phyloP scores from a whole-genome alignment of 352 stramenopile genomes.

The Globisporangium okanoganense region DNA sequence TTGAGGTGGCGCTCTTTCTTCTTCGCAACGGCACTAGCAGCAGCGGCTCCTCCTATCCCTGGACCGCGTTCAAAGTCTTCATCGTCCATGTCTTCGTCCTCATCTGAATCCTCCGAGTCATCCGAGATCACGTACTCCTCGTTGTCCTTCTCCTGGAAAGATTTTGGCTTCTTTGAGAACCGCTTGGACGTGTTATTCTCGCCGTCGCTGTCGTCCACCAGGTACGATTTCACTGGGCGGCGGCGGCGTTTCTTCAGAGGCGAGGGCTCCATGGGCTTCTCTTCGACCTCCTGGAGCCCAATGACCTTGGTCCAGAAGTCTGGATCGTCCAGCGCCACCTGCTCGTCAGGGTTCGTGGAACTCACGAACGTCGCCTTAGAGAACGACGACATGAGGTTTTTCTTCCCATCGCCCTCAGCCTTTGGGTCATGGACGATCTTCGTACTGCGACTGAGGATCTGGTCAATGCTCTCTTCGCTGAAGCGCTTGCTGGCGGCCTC shows the following conservation, averaged over 20 bases:
- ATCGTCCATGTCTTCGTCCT: conserved; percentile 43
- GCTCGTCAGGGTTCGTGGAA: conserved; percentile 77
- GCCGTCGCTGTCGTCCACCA: conserved; percentile 58
- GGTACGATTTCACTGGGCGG: conserved; percentile 70
- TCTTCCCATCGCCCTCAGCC: conserved; percentile 44
- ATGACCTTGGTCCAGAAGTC: conserved; percentile 95
- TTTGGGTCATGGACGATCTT: conserved; percentile 87
- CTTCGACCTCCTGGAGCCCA: conserved; percentile 70
- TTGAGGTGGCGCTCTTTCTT: conserved; percentile 32
- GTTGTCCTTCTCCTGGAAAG: conserved; percentile 31
- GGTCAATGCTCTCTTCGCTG: conserved; percentile 97
- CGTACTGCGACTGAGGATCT: conserved; percentile 92
- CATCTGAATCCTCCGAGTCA: conserved; percentile 50
- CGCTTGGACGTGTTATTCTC: conserved; percentile 25
- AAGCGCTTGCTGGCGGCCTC: conserved; percentile 95
- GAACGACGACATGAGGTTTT: conserved; percentile 87
- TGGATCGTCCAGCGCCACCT: conserved; percentile 91
- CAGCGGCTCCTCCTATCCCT: conserved; percentile 6
- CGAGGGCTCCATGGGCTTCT: conserved; percentile 61
- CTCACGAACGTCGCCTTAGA: conserved; percentile 93
- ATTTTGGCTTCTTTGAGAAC: conserved; percentile 21
- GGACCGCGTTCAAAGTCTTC: conserved; percentile 29
- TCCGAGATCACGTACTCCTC: conserved; percentile 79
- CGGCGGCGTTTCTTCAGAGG: conserved; percentile 71
- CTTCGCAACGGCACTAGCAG: conserved; percentile 13